Conservation (phyloP, 2,329 filamentous ascomycete species). For the Diplodia intermedia region DNA sequence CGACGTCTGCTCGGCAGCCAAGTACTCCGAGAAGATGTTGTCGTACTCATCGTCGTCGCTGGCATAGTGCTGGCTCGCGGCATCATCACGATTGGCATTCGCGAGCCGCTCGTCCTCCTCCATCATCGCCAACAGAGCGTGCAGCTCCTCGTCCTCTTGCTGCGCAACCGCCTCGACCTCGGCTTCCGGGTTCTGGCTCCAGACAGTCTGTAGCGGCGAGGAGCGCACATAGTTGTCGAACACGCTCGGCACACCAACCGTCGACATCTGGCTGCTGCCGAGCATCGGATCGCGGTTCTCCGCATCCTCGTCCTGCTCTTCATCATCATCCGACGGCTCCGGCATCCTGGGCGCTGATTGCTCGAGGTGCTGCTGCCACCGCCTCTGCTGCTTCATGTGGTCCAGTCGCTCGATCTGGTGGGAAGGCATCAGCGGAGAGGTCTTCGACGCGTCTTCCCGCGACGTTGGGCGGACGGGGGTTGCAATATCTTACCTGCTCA, state of each 20-base stretch:
- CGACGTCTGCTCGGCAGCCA: constrained; percentile 39
- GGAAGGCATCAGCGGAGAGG: background rate
- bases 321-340: constrained; percentile 38
- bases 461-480: background rate
- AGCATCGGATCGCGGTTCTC: constrained; percentile 21
- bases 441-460: constrained; percentile 7
- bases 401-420: constrained; percentile 56
- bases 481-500: constrained; percentile 26
- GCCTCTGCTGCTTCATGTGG: constrained; percentile 51
- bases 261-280: constrained; percentile 16
- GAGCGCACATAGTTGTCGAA: constrained; percentile 8
- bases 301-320: constrained; percentile 32
- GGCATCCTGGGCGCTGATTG: constrained; percentile 49
- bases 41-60: constrained; percentile 66
- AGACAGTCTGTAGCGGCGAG: constrained; percentile 20
- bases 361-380: constrained; percentile 55
- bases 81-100: constrained; percentile 22
- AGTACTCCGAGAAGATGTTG: constrained; percentile 66
- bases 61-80: constrained; percentile 47
- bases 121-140: constrained; percentile 55
- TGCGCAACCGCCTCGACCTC: constrained; percentile 27
- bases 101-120: constrained; percentile 40
- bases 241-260: background rate
- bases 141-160: constrained; percentile 45
- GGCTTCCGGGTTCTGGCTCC: constrained; percentile 16